Evolutionary conservation across 148 eudicot genomes (phyloP), one percentile per base, ranked within the genome.

Genomic region (Bassia scoparia): DNA sequence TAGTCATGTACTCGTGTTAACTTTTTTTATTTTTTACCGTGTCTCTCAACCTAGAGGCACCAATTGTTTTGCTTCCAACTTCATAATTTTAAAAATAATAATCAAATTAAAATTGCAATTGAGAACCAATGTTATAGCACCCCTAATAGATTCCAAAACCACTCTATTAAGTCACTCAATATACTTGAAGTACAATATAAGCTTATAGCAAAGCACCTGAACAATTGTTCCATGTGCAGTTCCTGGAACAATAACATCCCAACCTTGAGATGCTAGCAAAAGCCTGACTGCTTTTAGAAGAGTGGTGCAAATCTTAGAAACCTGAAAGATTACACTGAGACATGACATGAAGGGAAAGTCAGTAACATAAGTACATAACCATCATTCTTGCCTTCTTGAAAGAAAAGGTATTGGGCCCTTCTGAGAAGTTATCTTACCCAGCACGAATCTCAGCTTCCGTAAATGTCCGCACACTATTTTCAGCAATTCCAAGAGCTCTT

Each of bases 381-480:
- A 34, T 48, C 16, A 67, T 55, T 10, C 13, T 37, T 24, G 9
- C n/a, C n/a, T n/a, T 31, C 41, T 20, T 15, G 29, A 52, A 27
- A 18, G 10, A 72, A 43, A 59, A 18, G 33, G 14, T 24, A 27
- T 20, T 3, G 24, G 21, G 12, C 50, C 5, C 35, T 20, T 33
- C 9, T 5, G 16, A 60, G 24, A 69, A 49, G 34, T 43, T n/a
- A 70, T 61, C 87, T 73, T 86, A 95, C 98, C 98, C 79, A 48
- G 98, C 96, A 70, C 97, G 98, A 83, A 95, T 95, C 81, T 95
- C 98, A 61, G 98, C 97, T 80, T 95, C 98, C 59, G 97, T 77
- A 74, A 72, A 95, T 37, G 98, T 95, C 74, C 93, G n/a, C n/a
- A 89, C 88, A 76, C 88, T 91, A 64, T 95, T 88, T 61, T 88